phyloP scores from a whole-genome alignment of 2,329 filamentous ascomycete genomes.

The Pseudopithomyces chartarum region DNA sequence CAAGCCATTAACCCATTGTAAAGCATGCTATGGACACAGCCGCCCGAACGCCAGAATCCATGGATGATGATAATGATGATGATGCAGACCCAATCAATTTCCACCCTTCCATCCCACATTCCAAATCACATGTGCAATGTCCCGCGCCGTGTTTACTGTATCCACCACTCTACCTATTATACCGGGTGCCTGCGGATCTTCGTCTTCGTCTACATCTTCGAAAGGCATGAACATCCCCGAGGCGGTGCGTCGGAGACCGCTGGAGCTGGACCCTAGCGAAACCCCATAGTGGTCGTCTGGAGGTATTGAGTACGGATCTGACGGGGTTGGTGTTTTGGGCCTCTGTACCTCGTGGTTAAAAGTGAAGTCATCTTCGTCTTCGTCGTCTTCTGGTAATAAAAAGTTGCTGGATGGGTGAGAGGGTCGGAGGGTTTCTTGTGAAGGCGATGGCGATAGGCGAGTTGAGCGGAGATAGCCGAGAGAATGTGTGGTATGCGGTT shows the following conservation, averaged over 20 bases:
- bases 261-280: conserved; percentile 30
- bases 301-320: conserved; percentile 21
- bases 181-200: conserved; percentile 60
- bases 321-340: conserved; percentile 43
- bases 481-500: conserved; percentile 53
- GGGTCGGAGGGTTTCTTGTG: conserved; percentile 80
- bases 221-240: conserved; percentile 94
- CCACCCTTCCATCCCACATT: conserved; percentile 64
- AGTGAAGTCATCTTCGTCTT: conserved; percentile 47
- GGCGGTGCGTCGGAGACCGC: conserved; percentile 74
- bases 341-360: conserved; percentile 49
- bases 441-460: conserved; percentile 72
- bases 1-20: background rate
- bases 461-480: conserved; percentile 52
- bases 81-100: conserved; percentile 35
- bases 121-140: conserved; percentile 70
- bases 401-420: conserved; percentile 69
- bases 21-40: conserved; percentile 2
- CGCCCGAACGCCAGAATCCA: conserved; percentile 17
- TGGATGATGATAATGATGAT: conserved; percentile 21
- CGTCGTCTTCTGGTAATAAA: conserved; percentile 65
- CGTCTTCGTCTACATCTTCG: conserved; percentile 76
- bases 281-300: conserved; percentile 12
- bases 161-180: conserved; percentile 81
- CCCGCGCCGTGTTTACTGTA: conserved; percentile 69